Percentiles rank a stretch among this genome's conserved stretches.
phyloP scores from a whole-genome alignment of 2,329 filamentous ascomycete genomes.

The Lachnellula suecica region DNA sequence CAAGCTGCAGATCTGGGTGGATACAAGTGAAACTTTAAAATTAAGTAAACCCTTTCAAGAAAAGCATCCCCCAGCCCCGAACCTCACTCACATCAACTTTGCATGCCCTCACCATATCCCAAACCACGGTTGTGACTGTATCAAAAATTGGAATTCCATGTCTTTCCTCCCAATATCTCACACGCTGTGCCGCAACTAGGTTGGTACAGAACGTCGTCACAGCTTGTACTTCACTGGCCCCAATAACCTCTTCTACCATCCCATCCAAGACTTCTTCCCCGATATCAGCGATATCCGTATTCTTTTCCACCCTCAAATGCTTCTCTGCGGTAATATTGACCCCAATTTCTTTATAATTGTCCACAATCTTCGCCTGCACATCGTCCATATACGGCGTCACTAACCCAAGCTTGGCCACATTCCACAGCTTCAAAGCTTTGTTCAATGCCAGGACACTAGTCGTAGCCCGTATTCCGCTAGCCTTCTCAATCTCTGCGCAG shows the following conservation, averaged over 20 bases:
- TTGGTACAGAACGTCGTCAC: conserved; percentile 45
- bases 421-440: conserved; percentile 30
- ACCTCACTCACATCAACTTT: conserved; percentile 31
- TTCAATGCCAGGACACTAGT: conserved; percentile 43
- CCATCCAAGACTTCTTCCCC: conserved; percentile 32
- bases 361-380: conserved; percentile 38
- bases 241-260: conserved; percentile 16
- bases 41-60: conserved; percentile 21
- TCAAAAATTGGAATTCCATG: conserved; percentile 39
- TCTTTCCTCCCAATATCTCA: conserved; percentile 38
- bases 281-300: conserved; percentile 38
- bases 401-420: conserved; percentile 33
- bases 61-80: conserved; percentile 38
- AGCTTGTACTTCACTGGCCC: conserved; percentile 31
- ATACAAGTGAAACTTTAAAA: not conserved
- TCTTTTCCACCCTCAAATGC: conserved; percentile 37
- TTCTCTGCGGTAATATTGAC: conserved; percentile 33
- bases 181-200: conserved; percentile 39
- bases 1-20: too few relatives aligned
- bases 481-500: conserved; percentile 37
- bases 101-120: conserved; percentile 38
- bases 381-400: conserved; percentile 43
- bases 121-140: conserved; percentile 42
- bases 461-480: conserved; percentile 38
- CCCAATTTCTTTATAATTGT: conserved; percentile 35